phyloP scores from a whole-genome alignment of 768 basidiomycete species.

The Boletus rex-veris region DNA sequence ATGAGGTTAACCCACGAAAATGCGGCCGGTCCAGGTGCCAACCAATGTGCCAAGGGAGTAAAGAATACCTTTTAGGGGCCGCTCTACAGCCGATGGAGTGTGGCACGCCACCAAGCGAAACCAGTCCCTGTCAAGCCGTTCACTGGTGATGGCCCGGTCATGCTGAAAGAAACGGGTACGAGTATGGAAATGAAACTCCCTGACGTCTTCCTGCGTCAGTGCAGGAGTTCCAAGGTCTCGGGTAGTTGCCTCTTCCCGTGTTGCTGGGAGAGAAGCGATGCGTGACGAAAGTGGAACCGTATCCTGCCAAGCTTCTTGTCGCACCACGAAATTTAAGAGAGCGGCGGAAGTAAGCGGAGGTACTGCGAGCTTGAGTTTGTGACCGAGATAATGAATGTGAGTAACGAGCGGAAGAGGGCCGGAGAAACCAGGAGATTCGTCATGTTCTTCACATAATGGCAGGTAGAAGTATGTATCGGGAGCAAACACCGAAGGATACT shows the following conservation, averaged over 20 bases:
- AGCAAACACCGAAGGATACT: constrained; percentile 43
- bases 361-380: constrained; percentile 37
- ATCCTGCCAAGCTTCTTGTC: constrained; percentile 38
- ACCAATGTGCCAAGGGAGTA: constrained; percentile 42
- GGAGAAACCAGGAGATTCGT: constrained; percentile 25
- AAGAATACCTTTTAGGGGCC: constrained; percentile 40
- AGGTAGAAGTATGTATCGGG: constrained; percentile 44
- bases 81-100: constrained; percentile 34
- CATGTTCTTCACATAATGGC: constrained; percentile 33
- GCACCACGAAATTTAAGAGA: constrained; percentile 34
- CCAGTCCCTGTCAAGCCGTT: constrained; percentile 46
- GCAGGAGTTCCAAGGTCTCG: constrained; percentile 31
- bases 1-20: constrained; percentile 36
- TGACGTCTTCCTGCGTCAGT: constrained; percentile 37
- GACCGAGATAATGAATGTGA: constrained; percentile 40
- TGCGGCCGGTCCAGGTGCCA: constrained; percentile 48
- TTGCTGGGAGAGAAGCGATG: constrained; percentile 30
- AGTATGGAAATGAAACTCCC: constrained; percentile 35
- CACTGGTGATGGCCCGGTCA: constrained; percentile 21
- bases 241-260: constrained; percentile 34
- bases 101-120: constrained; percentile 43
- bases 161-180: constrained; percentile 33
- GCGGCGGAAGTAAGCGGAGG: constrained; percentile 43
- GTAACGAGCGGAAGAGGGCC: constrained; percentile 32
- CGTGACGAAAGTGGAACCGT: constrained; percentile 20